Conservation (phyloP, 495 filamentous ascomycete species). For the Penicillium waksmanii region DNA sequence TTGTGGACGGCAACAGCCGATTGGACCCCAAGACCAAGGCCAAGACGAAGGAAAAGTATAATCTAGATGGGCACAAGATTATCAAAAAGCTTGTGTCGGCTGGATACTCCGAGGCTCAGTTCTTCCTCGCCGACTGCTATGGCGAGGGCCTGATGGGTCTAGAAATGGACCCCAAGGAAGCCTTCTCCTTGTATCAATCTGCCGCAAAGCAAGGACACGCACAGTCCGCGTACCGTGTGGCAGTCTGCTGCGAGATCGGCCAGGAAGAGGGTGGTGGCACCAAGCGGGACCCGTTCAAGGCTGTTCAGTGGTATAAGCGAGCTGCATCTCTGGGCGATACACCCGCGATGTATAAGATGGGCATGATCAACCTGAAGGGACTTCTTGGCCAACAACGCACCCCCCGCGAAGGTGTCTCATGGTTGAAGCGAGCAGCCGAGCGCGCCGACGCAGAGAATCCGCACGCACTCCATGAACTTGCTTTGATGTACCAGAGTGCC, state of each 20-base stretch:
- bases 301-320: conserved; percentile 97
- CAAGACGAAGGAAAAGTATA: conserved; percentile 81
- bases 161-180: conserved; percentile 82
- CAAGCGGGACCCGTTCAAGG: conserved; percentile 85
- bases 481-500: conserved; percentile 77
- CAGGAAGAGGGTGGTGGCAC: conserved; percentile 91
- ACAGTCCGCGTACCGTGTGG: conserved; percentile 88
- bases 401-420: conserved; percentile 80
- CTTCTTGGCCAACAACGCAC: conserved; percentile 89
- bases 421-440: conserved; percentile 92
- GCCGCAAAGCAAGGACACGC: conserved; percentile 88
- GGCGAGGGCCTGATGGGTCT: conserved; percentile 73
- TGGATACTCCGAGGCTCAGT: conserved; percentile 82
- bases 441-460: conserved; percentile 87
- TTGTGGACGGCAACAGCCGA: conserved; percentile 68
- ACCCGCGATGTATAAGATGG: conserved; percentile 97
- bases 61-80: conserved; percentile 84
- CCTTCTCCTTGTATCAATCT: conserved; percentile 89
- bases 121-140: conserved; percentile 89
- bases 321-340: conserved; percentile 88
- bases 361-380: conserved; percentile 92
- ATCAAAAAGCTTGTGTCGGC: conserved; percentile 78
- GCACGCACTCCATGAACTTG: conserved; percentile 93
- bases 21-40: conserved; percentile 75
- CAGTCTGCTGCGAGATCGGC: conserved; percentile 98